Evolutionary conservation across 345 rosid genomes (phyloP), one percentile per base, ranked within the genome.

Genomic region (Excoecaria agallocha): DNA sequence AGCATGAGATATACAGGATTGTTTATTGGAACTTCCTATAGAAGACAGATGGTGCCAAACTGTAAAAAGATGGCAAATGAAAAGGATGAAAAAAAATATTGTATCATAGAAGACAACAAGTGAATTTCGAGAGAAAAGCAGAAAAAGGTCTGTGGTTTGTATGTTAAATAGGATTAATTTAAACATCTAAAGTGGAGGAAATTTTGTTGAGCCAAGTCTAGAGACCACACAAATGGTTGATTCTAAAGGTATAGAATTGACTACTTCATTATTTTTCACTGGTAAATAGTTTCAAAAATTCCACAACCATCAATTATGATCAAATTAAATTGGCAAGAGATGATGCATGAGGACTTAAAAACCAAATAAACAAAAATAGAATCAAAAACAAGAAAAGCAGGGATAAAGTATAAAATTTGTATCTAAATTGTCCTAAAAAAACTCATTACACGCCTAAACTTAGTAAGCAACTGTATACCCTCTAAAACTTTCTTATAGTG

Each of bases 21-120:
- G 77, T 78, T 89, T 82, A 96, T 93, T 66, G 98, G 99, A 73
- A 91, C 76, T 87, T 93, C 97, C 99, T 93, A 91, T 86, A 82
- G 51, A 82, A 56, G 66, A 35, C 22, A 77, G 50, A 76, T 7
- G 60, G 17, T 17, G 63, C 61, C 5, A 39, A 60, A 46, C 9
- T 17, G 17, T 35, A 74, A 7, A 43, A 35, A 12, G 45, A 5
- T 70, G 49, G 54, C 6, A 61, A 45, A 39, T 49, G 52, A 46
- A 66, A 16, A 19, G 45, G 50, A 46, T 10, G 51, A 51, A 22
- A 12, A n/a, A 20, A 30, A 73, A 8, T 49, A 35, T 30, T 30
- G 30, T 30, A 30, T 30, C 30, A 30, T 30, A 30, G 2, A 30
- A 30, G 30, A 30, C 30, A 2, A 2, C 30, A 30, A 66, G 22